Base-by-base conservation (phyloP, 2,329 filamentous ascomycete genomes). In the Spiromastix sp. region DNA sequence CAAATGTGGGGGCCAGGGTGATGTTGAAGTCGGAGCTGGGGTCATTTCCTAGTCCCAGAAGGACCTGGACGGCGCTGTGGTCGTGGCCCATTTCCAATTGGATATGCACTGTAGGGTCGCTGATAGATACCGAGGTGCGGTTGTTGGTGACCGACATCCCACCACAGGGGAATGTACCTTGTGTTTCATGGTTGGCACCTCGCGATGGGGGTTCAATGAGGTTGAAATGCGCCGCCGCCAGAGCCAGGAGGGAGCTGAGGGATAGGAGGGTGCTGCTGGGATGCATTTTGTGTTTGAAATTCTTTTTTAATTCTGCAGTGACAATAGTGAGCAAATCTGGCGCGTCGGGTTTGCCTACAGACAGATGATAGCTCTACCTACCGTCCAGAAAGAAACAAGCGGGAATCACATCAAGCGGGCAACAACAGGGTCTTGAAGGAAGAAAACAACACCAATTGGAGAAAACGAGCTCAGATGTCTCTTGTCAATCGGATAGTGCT, bases 1-100 rank as follows among this genome's bases (percentile, higher is more conserved):
- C 58, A 64, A 74, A 60, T 65, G 72, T 59, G 3, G 72, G 73
- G 2, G 75, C 71, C 18, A 85, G 66, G 21, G 77, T 72, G 56
- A 79, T 68, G 66, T 81, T 85, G 68, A 79, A 86, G 56, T 74
- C 75, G 48, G 66, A 68, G 30, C 63, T 64, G 1, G 67, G 66
- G 36, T 72, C 55, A 34, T 61, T 61, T 24, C 71, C 71, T 11
- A 76, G 51, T 18, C 65, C 67, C 32, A 77, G 50, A 22, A 73
- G 65, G 22, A 75, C 61, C 39, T 68, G 64, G n/a, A 74, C 46
- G 30, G 67, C 67, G 19, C 67, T 62, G 42, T 66, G 61, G 9
- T 64, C 58, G 48, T 76, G 71, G 39, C 68, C 66, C 51, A 74
- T 60, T 22, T 65, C 58, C 37, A 74, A 44, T 37, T 67, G 63